Evolutionary conservation across 306 rosid species (phyloP), one percentile per base, ranked within the genome.

Genomic region (Macrotyloma uniflorum): DNA sequence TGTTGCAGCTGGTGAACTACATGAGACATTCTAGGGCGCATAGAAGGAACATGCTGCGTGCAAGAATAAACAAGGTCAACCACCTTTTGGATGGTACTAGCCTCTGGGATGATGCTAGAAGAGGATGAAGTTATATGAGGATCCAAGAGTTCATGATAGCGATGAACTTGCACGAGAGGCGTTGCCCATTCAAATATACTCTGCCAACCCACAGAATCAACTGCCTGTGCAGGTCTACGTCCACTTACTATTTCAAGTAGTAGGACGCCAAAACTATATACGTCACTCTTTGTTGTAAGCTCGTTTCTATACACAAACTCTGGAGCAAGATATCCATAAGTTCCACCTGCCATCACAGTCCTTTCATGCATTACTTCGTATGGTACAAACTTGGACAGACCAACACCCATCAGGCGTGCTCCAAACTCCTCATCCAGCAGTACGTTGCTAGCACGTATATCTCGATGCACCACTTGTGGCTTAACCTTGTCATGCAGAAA

Each of bases 1-100:
- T 91, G 98, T 70, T 93, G 98, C 61, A 93, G 79, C 86, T 95
- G 99, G 87, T 91, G 99, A 80, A 95, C 99, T 81, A 95, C 96
- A 50, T 95, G 99, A 18, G 99, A 95, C 99, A 93, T 95, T 84
- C 99, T 82, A 2, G 99, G 99, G 24, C 98, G 97, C 97, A 93
- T 95, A 18, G 97, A 95, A 13, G 99, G 99, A 45, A 93, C 98
- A 79, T 95, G 95, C 76, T 95, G 99, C 0, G 99, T 95, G 89
- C 99, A 95, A 2, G 99, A 92, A 85, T 95, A 95, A 47, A 95
- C 99, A 2, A 95, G 99, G 70, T 95, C 99, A 40, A 95, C 97
- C 66, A 95, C 98, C 85, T 91, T 95, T 79, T 95, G 98, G 42
- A 95, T 89, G 22, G 86, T 85, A 59, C 85, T 83, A 38, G 94